Conservation (phyloP, 2,329 filamentous ascomycete genomes). For the Cadophora gregata region DNA sequence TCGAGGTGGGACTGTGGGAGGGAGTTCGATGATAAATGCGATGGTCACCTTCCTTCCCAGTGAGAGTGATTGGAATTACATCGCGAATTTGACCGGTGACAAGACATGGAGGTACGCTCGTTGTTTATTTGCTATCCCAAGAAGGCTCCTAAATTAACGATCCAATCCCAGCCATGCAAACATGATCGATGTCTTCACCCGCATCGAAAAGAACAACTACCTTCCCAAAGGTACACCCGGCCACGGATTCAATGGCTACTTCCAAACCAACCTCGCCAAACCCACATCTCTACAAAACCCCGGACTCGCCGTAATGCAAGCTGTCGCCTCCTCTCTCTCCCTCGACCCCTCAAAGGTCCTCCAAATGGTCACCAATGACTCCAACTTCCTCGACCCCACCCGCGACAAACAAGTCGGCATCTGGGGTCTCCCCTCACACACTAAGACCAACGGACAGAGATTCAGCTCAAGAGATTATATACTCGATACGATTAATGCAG, state of each 20-base stretch:
- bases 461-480: constrained; percentile 37
- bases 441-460: constrained; percentile 23
- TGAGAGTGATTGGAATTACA: constrained; percentile 50
- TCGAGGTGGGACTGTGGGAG: constrained; percentile 47
- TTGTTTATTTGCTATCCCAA: background rate
- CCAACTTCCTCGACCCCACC: constrained; percentile 29
- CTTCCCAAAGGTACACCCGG: constrained; percentile 46
- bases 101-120: constrained; percentile 45
- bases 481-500: constrained; percentile 35
- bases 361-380: constrained; percentile 36
- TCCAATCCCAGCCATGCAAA: constrained; percentile 38
- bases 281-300: constrained; percentile 31
- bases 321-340: constrained; percentile 15
- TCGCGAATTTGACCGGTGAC: constrained; percentile 52
- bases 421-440: constrained; percentile 1
- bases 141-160: no score
- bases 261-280: constrained; percentile 23
- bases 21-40: constrained; percentile 46
- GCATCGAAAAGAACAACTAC: constrained; percentile 52
- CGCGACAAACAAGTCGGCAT: constrained; percentile 4
- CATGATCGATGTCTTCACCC: constrained; percentile 50
- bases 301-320: constrained; percentile 27
- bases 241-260: constrained; percentile 49
- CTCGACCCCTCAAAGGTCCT: constrained; percentile 26
- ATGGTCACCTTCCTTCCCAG: constrained; percentile 49